Evolutionary conservation across 2,329 filamentous ascomycete genomes (phyloP).

Genomic region (Xylariaceae sp.): DNA sequence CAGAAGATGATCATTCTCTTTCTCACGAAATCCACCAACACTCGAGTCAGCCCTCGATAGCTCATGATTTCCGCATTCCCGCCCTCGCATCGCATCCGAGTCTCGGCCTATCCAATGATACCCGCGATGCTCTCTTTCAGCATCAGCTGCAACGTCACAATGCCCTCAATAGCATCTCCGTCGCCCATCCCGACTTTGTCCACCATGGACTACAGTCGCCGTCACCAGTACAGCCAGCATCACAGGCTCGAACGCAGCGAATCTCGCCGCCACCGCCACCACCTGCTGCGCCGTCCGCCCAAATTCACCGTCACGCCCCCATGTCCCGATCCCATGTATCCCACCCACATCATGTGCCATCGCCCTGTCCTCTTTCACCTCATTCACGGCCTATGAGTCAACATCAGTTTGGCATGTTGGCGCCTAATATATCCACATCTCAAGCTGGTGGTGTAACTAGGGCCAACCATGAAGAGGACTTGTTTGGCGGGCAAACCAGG

Average conservation of each 20-base stretch:
- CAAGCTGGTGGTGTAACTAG: slow-evolving; percentile 18
- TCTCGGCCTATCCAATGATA: slow-evolving; percentile 38
- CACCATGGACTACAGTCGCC: slow-evolving; percentile 4
- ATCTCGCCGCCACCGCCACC: slow-evolving; percentile 26
- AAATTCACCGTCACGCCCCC: slow-evolving; percentile 22
- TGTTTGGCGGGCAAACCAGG: slow-evolving; percentile 25
- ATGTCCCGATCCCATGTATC: slow-evolving; percentile 21
- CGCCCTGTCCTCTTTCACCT: slow-evolving; percentile 31
- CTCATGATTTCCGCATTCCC: slow-evolving; percentile 24
- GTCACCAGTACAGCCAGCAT: neutral
- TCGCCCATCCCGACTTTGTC: slow-evolving; percentile 28
- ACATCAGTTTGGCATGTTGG: slow-evolving; percentile 44
- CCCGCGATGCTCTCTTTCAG: slow-evolving; percentile 34
- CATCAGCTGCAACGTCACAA: slow-evolving; percentile 33
- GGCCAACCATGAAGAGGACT: slow-evolving; percentile 35
- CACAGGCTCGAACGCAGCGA: slow-evolving; percentile 33
- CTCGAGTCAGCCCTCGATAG: slow-evolving; percentile 13
- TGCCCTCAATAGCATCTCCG: slow-evolving; percentile 30
- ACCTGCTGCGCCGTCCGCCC: slow-evolving; percentile 16
- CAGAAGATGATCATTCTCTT: slow-evolving; percentile 18
- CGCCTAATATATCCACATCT: slow-evolving; percentile 22
- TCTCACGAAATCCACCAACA: slow-evolving; percentile 24
- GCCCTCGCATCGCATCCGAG: slow-evolving; percentile 33
- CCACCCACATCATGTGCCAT: slow-evolving; percentile 18
- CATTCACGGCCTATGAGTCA: slow-evolving; percentile 30